Conservation (phyloP, 441 rosid genomes). For the Flueggea neowawraea region DNA sequence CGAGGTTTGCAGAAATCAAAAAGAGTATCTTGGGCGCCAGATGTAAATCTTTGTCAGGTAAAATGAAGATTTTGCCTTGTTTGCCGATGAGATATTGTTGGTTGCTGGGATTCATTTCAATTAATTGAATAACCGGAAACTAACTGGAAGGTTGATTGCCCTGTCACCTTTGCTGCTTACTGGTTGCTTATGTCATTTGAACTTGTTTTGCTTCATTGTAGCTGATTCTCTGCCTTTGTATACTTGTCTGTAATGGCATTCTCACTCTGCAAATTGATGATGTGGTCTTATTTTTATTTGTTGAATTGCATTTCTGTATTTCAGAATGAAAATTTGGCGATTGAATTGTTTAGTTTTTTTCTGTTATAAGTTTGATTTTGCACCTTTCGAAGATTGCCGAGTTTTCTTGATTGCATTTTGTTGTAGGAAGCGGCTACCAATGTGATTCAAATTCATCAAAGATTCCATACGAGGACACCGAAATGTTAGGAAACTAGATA, state of each 20-base stretch:
- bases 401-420: too few species aligned
- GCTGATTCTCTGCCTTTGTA: not conserved
- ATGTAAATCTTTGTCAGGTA: slow-evolving; percentile 98
- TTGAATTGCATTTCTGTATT: too few species aligned
- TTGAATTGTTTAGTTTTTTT: too few species aligned
- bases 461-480: too few species aligned
- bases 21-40: slow-evolving; percentile 90
- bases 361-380: too few species aligned
- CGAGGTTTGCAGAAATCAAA: slow-evolving; percentile 76
- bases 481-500: too few species aligned
- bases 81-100: not conserved
- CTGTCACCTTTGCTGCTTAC: not conserved
- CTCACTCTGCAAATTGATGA: not conserved
- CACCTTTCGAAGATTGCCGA: too few species aligned
- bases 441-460: too few species aligned
- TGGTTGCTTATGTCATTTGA: not conserved
- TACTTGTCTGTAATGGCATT: not conserved
- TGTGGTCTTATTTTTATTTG: not conserved
- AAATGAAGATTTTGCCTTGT: slow-evolving; percentile 9
- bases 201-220: not conserved
- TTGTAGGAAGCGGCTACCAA: too few species aligned
- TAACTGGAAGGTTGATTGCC: not conserved
- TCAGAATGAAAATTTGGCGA: too few species aligned
- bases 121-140: not conserved
- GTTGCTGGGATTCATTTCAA: not conserved